Conservation (phyloP, 768 basidiomycete species). For the Gloeostereum incarnatum region DNA sequence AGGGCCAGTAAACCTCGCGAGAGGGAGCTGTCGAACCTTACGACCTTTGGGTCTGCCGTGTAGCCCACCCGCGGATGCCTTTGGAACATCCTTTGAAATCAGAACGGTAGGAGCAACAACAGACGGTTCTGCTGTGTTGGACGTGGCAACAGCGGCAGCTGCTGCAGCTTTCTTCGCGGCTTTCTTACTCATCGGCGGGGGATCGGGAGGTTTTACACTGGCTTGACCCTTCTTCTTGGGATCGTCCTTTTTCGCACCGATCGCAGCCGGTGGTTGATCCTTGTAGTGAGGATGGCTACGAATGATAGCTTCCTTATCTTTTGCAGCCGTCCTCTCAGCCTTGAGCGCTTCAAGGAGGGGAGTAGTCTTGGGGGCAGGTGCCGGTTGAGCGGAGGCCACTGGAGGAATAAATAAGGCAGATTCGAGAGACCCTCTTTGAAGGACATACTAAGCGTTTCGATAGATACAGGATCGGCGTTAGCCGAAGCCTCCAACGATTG, state of each 20-base stretch:
- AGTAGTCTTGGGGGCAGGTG: slow-evolving; percentile 67
- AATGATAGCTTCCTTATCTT: slow-evolving; percentile 64
- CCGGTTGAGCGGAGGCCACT: slow-evolving; percentile 61
- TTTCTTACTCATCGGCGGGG: slow-evolving; percentile 5
- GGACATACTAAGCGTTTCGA: slow-evolving; percentile 54
- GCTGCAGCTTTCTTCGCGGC: slow-evolving; percentile 16
- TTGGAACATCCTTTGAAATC: slow-evolving; percentile 9
- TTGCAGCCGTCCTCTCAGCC: slow-evolving; percentile 65
- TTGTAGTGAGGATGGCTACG: slow-evolving; percentile 71
- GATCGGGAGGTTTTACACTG: slow-evolving; percentile 9
- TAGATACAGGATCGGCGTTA: slow-evolving; percentile 45
- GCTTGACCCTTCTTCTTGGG: slow-evolving; percentile 13
- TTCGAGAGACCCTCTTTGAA: no score
- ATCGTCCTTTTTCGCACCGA: slow-evolving; percentile 26
- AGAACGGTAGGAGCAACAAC: slow-evolving; percentile 7
- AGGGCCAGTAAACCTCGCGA: slow-evolving; percentile 3
- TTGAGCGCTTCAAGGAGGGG: slow-evolving; percentile 92
- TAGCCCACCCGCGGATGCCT: no score
- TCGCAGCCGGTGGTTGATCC: slow-evolving; percentile 24
- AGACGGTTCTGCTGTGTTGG: slow-evolving; percentile 13
- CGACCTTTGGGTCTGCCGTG: slow-evolving; percentile 10
- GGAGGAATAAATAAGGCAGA: neutral
- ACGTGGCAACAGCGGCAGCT: slow-evolving; percentile 17
- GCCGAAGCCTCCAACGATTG: slow-evolving; percentile 53
- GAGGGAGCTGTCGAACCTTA: slow-evolving; percentile 6